phyloP scores from a whole-genome alignment of 2,329 filamentous ascomycete genomes.

The Sporothrix brunneoviolacea region DNA sequence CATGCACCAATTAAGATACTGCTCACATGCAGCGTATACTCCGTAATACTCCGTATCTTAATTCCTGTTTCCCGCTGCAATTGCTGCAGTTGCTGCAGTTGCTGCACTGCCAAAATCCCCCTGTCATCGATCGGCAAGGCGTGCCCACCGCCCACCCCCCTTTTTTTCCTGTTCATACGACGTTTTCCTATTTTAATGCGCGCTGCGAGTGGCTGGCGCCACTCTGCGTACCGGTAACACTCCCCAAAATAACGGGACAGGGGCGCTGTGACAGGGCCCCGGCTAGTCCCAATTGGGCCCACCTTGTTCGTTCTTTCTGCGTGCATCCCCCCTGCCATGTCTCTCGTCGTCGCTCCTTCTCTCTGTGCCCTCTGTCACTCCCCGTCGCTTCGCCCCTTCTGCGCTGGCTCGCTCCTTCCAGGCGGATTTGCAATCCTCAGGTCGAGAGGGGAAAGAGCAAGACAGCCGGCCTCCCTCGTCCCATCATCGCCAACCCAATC shows the following conservation, averaged over 20 bases:
- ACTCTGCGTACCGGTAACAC: too few relatives aligned
- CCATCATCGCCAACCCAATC: background rate
- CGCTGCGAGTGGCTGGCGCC: too few relatives aligned
- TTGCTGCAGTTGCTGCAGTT: too few relatives aligned
- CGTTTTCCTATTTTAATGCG: too few relatives aligned
- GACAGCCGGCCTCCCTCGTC: background rate
- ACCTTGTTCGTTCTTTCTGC: constrained; percentile 4
- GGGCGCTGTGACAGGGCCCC: constrained; percentile 8
- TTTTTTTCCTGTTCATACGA: too few relatives aligned
- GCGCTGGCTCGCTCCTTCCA: background rate
- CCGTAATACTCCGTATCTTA: too few relatives aligned
- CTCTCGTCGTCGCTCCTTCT: background rate
- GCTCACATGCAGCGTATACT: too few relatives aligned
- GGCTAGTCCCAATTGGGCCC: constrained; percentile 11
- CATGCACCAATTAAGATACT: too few relatives aligned
- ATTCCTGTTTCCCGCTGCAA: too few relatives aligned
- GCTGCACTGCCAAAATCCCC: too few relatives aligned
- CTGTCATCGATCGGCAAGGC: constrained; percentile 10
- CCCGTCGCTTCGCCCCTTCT: background rate
- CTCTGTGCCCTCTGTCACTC: background rate
- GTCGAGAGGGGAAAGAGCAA: background rate
- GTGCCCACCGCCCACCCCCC: constrained; percentile 9
- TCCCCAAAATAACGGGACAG: background rate
- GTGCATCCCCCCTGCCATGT: background rate
- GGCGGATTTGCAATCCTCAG: background rate